These are phyloP conservation scores for Pythium folliculosum DNA, from an alignment of 352 stramenopile genomes.

Conservation along the genomic window DNA sequence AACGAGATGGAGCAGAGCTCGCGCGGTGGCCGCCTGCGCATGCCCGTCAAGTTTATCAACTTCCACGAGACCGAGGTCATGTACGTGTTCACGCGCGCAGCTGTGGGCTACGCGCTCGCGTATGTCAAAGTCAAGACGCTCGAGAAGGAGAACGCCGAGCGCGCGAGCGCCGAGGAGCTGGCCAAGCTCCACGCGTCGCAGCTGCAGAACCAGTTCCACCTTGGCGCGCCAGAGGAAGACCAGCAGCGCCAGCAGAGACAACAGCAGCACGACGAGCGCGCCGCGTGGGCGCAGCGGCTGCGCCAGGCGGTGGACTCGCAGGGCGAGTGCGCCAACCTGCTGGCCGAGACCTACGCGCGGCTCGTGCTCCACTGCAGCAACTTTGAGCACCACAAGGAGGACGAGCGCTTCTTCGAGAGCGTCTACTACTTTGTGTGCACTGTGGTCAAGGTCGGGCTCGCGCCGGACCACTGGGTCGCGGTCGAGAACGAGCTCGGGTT, in stretches of 20 bases:
- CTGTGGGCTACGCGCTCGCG: slow-evolving; percentile 62
- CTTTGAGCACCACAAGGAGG: slow-evolving; percentile 81
- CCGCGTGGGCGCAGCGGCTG: slow-evolving; percentile 14
- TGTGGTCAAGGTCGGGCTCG: slow-evolving; percentile 67
- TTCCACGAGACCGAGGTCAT: slow-evolving; percentile 76
- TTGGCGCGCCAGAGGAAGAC: not conserved
- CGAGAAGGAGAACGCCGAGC: slow-evolving; percentile 39
- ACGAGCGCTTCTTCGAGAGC: slow-evolving; percentile 81
- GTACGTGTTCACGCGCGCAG: slow-evolving; percentile 68
- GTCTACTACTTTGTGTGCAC: slow-evolving; percentile 81
- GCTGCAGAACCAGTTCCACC: slow-evolving; percentile 22
- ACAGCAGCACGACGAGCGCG: slow-evolving; percentile 13
- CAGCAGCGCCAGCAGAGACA: not conserved
- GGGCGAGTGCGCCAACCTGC: slow-evolving; percentile 28
- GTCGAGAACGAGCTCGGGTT: slow-evolving; percentile 77
- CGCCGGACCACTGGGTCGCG: slow-evolving; percentile 48
- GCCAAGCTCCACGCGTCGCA: slow-evolving; percentile 29
- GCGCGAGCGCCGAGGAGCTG: slow-evolving; percentile 19
- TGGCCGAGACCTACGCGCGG: slow-evolving; percentile 62
- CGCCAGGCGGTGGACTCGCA: slow-evolving; percentile 22
- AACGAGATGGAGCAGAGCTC: slow-evolving; percentile 61
- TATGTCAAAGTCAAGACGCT: slow-evolving; percentile 61
- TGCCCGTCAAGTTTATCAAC: slow-evolving; percentile 69
- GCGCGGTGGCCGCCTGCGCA: slow-evolving; percentile 44
- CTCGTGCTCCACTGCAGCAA: slow-evolving; percentile 83